These are phyloP conservation scores for Penicillium sumatraense DNA, from an alignment of 2,329 filamentous ascomycete genomes.

Conservation along the genomic window DNA sequence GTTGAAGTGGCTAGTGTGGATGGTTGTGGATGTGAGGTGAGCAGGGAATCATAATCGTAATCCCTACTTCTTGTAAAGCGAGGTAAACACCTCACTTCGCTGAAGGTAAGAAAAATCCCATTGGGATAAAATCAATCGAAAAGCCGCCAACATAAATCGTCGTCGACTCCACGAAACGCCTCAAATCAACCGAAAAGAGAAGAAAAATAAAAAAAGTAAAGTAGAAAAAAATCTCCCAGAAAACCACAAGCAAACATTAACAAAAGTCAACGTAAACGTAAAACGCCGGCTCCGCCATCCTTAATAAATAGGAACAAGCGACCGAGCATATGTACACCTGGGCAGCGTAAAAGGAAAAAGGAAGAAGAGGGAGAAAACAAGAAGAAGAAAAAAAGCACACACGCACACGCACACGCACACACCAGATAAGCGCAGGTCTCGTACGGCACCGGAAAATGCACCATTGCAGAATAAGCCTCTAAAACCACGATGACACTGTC, in stretches of 20 bases:
- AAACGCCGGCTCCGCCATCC: slow-evolving; percentile 26
- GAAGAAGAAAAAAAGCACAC: too few species aligned
- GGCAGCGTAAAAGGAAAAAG: slow-evolving; percentile 2
- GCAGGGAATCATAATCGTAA: not conserved
- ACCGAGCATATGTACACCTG: slow-evolving; percentile 23
- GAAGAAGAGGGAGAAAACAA: too few species aligned
- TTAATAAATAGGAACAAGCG: slow-evolving; percentile 11
- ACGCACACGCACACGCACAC: too few species aligned
- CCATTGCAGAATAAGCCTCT: slow-evolving; percentile 12
- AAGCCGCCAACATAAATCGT: slow-evolving; percentile 2
- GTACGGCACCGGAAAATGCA: slow-evolving; percentile 22
- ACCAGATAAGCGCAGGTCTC: slow-evolving; percentile 12
- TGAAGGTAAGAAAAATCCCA: not conserved
- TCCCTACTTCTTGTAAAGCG: not conserved
- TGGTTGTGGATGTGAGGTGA: too few species aligned
- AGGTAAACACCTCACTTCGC: not conserved
- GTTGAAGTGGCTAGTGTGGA: too few species aligned
- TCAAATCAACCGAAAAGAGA: slow-evolving; percentile 15
- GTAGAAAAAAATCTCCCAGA: too few species aligned
- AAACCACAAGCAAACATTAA: too few species aligned
- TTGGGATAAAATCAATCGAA: slow-evolving; percentile 1
- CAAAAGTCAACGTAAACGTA: too few species aligned
- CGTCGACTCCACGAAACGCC: slow-evolving; percentile 21
- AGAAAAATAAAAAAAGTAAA: not conserved
- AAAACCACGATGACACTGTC: slow-evolving; percentile 6